These are phyloP conservation scores for Ramaria rubella DNA, from an alignment of 768 basidiomycete species.

Conservation along the genomic window DNA sequence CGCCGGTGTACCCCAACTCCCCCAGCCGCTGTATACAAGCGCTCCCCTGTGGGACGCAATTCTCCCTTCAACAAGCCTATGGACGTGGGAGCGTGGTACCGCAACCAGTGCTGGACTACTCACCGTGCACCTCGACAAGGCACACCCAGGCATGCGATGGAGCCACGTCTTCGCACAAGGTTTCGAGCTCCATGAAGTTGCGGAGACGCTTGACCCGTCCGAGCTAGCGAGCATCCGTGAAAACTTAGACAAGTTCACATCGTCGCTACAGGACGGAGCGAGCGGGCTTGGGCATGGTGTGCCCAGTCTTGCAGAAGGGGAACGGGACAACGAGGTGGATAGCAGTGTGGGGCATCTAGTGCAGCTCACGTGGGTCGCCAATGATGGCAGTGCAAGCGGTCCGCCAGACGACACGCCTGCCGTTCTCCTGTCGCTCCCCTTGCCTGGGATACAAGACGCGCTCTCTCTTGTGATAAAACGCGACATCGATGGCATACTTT, in stretches of 20 bases:
- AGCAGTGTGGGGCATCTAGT: conserved; percentile 59
- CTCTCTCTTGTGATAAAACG: conserved; percentile 59
- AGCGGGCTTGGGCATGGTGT: conserved; percentile 60
- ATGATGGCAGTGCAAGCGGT: conserved; percentile 39
- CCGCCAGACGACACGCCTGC: conserved; percentile 24
- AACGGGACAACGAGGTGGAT: conserved; percentile 89
- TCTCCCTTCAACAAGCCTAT: conserved; percentile 71
- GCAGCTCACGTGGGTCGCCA: conserved; percentile 60
- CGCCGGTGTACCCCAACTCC: conserved; percentile 23
- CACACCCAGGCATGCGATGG: conserved; percentile 80
- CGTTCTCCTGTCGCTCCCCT: conserved; percentile 59
- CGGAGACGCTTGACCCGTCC: conserved; percentile 83
- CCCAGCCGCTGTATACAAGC: conserved; percentile 50
- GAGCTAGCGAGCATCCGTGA: conserved; percentile 76
- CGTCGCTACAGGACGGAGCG: conserved; percentile 46
- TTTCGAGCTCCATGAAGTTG: conserved; percentile 48
- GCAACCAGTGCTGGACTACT: conserved; percentile 54
- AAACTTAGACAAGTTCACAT: conserved; percentile 80
- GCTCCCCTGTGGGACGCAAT: conserved; percentile 77
- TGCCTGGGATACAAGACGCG: conserved; percentile 46
- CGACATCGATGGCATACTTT: conserved; percentile 66
- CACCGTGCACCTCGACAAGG: conserved; percentile 82
- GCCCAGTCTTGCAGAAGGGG: conserved; percentile 79
- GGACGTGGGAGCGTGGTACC: conserved; percentile 86
- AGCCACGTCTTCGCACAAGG: conserved; percentile 69